Evolutionary conservation across 768 basidiomycete species (phyloP).

Genomic region (Pisolithus marmoratus): DNA sequence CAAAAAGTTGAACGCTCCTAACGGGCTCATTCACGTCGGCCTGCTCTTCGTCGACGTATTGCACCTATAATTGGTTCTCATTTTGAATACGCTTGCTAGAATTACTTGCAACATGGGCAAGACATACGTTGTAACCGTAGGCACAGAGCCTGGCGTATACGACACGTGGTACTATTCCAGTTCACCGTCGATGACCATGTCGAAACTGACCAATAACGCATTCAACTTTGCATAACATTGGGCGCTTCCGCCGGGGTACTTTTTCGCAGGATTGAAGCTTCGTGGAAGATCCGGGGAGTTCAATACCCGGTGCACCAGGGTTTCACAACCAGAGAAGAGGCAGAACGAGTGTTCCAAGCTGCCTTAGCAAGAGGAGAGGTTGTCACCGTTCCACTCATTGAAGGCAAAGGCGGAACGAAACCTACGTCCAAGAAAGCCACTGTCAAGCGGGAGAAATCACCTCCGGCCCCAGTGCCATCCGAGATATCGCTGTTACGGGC

Average conservation of each 20-base stretch:
- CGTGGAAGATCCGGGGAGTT: conserved; percentile 38
- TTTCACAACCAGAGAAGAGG: conserved; percentile 39
- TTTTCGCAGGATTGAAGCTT: conserved; percentile 40
- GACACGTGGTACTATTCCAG: conserved; percentile 14
- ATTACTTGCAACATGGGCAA: conserved; percentile 18
- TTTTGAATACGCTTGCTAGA: not conserved
- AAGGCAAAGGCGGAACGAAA: conserved; percentile 5
- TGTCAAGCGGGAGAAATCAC: conserved; percentile 4
- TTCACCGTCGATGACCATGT: conserved; percentile 7
- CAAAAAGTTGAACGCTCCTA: not conserved
- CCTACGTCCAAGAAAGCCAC: not conserved
- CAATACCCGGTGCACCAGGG: conserved; percentile 38
- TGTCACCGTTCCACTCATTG: not conserved
- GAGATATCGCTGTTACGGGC: conserved; percentile 13
- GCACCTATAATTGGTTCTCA: not conserved
- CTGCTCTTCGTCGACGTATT: not conserved
- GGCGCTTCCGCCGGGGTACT: conserved; percentile 3
- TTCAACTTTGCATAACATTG: conserved; percentile 13
- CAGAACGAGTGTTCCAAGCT: conserved; percentile 26
- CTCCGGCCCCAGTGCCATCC: conserved; percentile 12
- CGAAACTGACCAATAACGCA: conserved; percentile 18
- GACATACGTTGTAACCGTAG: conserved; percentile 25
- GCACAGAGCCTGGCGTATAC: conserved; percentile 26
- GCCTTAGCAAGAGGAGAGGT: conserved; percentile 26
- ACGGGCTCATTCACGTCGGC: not conserved